These are phyloP conservation scores for Gynandropsis gynandra DNA, from an alignment of 345 rosid species.

Conservation along the genomic window DNA sequence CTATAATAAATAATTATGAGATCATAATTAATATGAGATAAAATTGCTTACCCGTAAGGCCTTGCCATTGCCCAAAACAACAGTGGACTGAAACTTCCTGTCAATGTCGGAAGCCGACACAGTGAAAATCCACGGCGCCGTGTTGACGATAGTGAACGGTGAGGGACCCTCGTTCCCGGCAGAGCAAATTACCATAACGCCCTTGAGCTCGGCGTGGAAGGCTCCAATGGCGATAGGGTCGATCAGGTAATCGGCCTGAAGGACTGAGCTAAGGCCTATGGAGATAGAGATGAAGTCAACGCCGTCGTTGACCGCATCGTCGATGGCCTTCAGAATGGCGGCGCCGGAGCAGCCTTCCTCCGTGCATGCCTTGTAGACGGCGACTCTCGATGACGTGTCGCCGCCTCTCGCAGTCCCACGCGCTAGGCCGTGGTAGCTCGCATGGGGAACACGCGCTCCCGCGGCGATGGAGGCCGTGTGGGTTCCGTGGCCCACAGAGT, in stretches of 20 bases:
- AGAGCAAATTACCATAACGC: conserved; percentile 23
- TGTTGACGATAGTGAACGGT: conserved; percentile 28
- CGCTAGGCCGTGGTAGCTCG: conserved; percentile 36
- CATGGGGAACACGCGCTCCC: conserved; percentile 33
- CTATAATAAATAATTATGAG: no score
- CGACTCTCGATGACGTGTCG: conserved; percentile 34
- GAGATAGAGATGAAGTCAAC: conserved; percentile 45
- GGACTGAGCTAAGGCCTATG: conserved; percentile 23
- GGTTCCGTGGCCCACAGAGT: conserved; percentile 40
- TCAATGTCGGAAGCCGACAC: conserved; percentile 43
- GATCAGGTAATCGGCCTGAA: conserved; percentile 22
- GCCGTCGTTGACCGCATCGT: conserved; percentile 40
- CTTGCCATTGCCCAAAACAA: conserved; percentile 22
- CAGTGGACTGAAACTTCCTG: conserved; percentile 30
- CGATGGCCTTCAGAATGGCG: conserved; percentile 37
- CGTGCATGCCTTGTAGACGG: conserved; percentile 43
- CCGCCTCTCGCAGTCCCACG: conserved; percentile 34
- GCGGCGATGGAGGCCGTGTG: conserved; percentile 43
- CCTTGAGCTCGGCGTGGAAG: conserved; percentile 37
- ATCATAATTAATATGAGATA: no score
- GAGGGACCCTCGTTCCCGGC: conserved; percentile 30
- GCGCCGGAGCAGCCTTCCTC: conserved; percentile 17
- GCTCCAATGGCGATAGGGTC: conserved; percentile 32
- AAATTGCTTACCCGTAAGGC: conserved; percentile 28
- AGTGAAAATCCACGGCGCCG: conserved; percentile 42